Conservation (phyloP, 208 protist genomes). For the Leishmania martiniquensis region DNA sequence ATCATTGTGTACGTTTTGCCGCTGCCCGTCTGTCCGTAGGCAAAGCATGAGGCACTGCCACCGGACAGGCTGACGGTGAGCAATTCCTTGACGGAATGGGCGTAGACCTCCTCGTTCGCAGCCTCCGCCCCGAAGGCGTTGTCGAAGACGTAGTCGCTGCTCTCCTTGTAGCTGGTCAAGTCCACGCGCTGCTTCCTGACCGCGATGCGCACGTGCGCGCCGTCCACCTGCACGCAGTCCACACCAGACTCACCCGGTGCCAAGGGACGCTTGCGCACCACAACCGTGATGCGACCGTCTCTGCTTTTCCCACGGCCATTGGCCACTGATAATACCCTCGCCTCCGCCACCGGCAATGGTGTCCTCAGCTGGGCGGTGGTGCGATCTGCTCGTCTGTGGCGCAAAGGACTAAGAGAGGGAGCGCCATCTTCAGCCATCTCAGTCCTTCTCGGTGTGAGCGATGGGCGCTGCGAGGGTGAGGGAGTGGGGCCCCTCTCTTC, state of each 20-base stretch:
- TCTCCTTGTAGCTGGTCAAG: conserved; percentile 94
- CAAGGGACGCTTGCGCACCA: conserved; percentile 89
- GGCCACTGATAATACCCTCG: not conserved
- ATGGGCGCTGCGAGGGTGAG: not conserved
- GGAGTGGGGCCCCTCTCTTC: not conserved
- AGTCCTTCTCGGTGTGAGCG: not conserved
- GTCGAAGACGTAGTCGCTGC: conserved; percentile 95
- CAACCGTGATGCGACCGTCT: conserved; percentile 77
- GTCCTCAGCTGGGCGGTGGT: not conserved
- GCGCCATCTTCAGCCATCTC: not conserved
- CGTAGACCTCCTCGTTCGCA: conserved; percentile 90
- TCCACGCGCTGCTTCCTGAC: conserved; percentile 93
- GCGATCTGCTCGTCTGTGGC: not conserved
- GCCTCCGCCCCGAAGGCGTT: conserved; percentile 79
- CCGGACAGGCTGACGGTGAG: conserved; percentile 88
- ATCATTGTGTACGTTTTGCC: conserved; percentile 96
- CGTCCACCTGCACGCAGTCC: conserved; percentile 59
- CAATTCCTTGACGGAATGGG: conserved; percentile 71
- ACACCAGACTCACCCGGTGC: conserved; percentile 38
- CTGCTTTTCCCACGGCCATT: conserved; percentile 28
- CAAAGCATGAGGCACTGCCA: conserved; percentile 95
- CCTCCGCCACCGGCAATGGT: not conserved
- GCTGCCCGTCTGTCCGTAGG: conserved; percentile 93
- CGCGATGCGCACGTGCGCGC: conserved; percentile 50
- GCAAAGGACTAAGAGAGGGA: not conserved